A percentile compares a stretch with the other conserved stretches of the same genome.
phyloP scores from a whole-genome alignment of 179 eudicot species.

The Sideroxylon spinosum region DNA sequence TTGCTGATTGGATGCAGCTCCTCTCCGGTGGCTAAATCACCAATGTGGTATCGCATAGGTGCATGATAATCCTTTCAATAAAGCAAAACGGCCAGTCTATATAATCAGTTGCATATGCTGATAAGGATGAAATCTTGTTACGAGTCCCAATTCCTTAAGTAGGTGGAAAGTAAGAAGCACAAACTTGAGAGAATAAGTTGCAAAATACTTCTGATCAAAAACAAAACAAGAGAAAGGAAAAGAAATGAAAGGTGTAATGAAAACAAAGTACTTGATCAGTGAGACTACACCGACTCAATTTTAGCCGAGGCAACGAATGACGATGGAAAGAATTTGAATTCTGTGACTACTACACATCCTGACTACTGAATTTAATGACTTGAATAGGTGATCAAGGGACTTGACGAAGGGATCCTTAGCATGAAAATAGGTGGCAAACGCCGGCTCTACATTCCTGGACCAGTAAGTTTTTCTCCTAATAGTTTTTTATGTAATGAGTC shows the following conservation, averaged over 20 bases:
- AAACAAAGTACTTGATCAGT: no score
- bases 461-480: constrained; percentile 50
- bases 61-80: not conserved
- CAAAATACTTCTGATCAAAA: no score
- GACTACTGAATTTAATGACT: constrained; percentile 3
- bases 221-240: no score
- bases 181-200: not conserved
- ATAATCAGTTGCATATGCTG: not conserved
- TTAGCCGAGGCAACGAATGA: no score
- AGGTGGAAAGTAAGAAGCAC: no score
- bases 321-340: not conserved
- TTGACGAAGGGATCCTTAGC: constrained; percentile 87
- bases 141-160: not conserved
- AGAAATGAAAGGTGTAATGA: no score
- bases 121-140: not conserved
- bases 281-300: no score
- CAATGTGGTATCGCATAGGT: not conserved
- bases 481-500: not conserved
- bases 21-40: no score
- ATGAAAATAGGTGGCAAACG: constrained; percentile 95
- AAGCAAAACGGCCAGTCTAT: not conserved
- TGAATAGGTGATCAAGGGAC: constrained; percentile 71
- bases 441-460: constrained; percentile 84
- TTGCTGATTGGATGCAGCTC: not conserved
- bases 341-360: not conserved